Evolutionary conservation across 2,329 filamentous ascomycete species (phyloP).

Genomic region (Phaeomoniella chlamydospora): DNA sequence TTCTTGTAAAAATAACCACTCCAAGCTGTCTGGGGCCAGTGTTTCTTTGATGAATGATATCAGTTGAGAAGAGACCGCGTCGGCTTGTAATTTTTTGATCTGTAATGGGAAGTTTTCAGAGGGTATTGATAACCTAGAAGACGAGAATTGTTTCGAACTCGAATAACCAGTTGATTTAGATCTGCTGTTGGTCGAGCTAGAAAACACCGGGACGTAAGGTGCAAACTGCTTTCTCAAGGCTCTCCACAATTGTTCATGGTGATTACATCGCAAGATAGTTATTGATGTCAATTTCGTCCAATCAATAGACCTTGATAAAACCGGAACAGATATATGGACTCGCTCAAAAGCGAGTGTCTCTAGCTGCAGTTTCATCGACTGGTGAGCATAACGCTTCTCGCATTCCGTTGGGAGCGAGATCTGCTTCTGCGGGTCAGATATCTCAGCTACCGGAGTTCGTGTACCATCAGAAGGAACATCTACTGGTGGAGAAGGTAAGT

Average conservation of each 20-base stretch:
- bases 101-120: slow-evolving; percentile 44
- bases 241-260: slow-evolving; percentile 64
- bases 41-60: slow-evolving; percentile 65
- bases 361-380: slow-evolving; percentile 41
- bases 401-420: background rate
- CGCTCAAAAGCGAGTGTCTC: slow-evolving; percentile 62
- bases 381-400: background rate
- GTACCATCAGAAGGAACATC: background rate
- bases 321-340: slow-evolving; percentile 55
- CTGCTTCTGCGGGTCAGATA: background rate
- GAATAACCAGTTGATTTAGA: slow-evolving; percentile 25
- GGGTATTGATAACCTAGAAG: slow-evolving; percentile 5
- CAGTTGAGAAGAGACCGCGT: slow-evolving; percentile 53
- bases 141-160: slow-evolving; percentile 50
- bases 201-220: slow-evolving; percentile 20
- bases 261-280: slow-evolving; percentile 58
- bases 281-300: slow-evolving; percentile 58
- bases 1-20: slow-evolving; percentile 67
- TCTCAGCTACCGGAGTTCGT: slow-evolving; percentile 9
- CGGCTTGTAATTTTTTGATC: slow-evolving; percentile 62
- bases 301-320: slow-evolving; percentile 58
- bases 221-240: slow-evolving; percentile 49
- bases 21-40: slow-evolving; percentile 63
- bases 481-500: too few species aligned
- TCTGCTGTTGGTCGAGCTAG: slow-evolving; percentile 6